Base-by-base conservation (phyloP, 305 asterid genomes). In the Stenogyne calaminthoides region DNA sequence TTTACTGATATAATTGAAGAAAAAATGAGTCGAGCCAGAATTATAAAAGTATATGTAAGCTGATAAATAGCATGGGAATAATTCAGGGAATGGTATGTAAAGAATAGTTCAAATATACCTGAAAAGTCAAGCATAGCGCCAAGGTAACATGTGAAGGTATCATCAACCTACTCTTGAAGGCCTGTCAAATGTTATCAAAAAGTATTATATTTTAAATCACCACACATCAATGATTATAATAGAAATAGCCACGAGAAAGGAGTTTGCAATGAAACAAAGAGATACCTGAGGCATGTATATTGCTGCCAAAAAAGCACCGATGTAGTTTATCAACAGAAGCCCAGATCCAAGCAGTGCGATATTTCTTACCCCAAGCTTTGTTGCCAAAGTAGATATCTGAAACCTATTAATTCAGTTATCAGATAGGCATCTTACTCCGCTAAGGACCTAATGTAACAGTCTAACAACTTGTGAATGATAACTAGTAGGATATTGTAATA, bases 331-430 rank as follows among this genome's bases (percentile, higher is more conserved):
- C 82, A 95, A 80, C 80, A 95, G 82, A 73, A 95, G 86, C 59
- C 96, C 96, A 22, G 96, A 78, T 79, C 97, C 98, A 65, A 92
- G 92, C 69, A 95, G 80, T 34, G 99, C 90, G 62, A 95, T 92
- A 75, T 95, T 95, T 83, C 96, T 86, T 77, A 95, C 96, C 22
- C 99, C 99, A 82, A 95, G 98, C 78, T 92, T 95, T 59, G 98
- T 92, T 66, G 98, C 99, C 64, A 95, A 79, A 64, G 98, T 95
- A 70, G 98, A 87, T 78, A 95, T 95, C 89, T 89, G 91, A 91
- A 95, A 95, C 92, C 99, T 95, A 72, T 34, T 60, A 4, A 77
- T 78, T 68, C 37, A 74, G 44, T 8, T 47, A 72, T 72, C 61
- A 69, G 37, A 71, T 20, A 70, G 51, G 64, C 72, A 57, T 34